Percentiles rank a stretch among this genome's conserved stretches.
Conservation (phyloP, 1,139 yeast genomes). For the Yamadazyma diospyri region DNA sequence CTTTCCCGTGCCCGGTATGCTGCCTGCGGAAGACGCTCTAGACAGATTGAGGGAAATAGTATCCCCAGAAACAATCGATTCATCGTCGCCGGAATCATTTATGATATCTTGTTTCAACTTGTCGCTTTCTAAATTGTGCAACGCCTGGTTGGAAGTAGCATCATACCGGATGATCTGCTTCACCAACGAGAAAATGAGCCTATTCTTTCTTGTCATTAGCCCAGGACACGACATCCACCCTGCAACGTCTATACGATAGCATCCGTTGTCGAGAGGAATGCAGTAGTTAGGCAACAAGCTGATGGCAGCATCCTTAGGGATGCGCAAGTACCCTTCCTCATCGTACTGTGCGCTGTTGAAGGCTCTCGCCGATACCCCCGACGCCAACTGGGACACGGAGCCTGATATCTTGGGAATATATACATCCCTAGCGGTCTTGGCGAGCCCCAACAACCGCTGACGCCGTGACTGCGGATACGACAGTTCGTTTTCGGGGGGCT, state of each 20-base stretch:
- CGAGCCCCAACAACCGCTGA: constrained; percentile 43
- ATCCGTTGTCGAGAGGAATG: constrained; percentile 26
- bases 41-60: constrained; percentile 6
- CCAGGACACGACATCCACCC: constrained; percentile 79
- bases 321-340: constrained; percentile 28
- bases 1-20: constrained; percentile 1
- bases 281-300: constrained; percentile 66
- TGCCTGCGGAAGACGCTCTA: constrained; percentile 1
- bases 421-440: constrained; percentile 54
- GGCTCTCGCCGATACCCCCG: constrained; percentile 40
- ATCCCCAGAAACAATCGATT: constrained; percentile 13
- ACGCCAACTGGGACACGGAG: constrained; percentile 47
- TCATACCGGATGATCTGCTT: constrained; percentile 59
- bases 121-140: constrained; percentile 29
- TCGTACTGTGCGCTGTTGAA: constrained; percentile 27
- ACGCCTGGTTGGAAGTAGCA: constrained; percentile 22
- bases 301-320: constrained; percentile 38
- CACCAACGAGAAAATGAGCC: constrained; percentile 64
- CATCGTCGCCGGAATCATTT: constrained; percentile 14
- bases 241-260: constrained; percentile 57
- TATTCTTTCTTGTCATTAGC: constrained; percentile 63
- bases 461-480: constrained; percentile 20
- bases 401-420: constrained; percentile 52
- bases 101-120: constrained; percentile 27
- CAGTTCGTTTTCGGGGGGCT: background rate